Conservation (phyloP, 1,284 basidiomycete species). For the Pholiota adiposa region DNA sequence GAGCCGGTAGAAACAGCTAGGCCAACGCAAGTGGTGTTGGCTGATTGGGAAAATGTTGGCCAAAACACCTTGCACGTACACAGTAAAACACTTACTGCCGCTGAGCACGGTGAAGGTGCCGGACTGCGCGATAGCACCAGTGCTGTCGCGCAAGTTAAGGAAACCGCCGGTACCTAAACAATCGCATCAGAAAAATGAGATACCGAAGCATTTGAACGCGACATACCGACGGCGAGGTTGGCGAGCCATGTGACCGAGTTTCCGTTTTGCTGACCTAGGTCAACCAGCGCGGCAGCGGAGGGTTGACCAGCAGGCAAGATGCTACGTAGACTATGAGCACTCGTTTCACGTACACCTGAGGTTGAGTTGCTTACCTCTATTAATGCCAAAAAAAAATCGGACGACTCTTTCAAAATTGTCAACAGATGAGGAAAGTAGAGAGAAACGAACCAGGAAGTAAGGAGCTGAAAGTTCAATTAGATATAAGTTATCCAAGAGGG, state of each 20-base stretch:
- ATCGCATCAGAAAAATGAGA: constrained; percentile 1
- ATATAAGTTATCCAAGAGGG: background rate
- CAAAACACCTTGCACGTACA: background rate
- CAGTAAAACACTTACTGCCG: constrained; percentile 44
- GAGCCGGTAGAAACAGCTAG: constrained; percentile 25
- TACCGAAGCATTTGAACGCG: background rate
- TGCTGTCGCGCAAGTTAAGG: constrained; percentile 55
- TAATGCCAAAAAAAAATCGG: constrained; percentile 2
- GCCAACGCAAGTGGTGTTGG: constrained; percentile 38
- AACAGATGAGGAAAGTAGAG: background rate
- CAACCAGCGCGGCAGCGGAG: constrained; percentile 38
- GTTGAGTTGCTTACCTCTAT: constrained; percentile 28
- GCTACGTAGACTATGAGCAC: constrained; percentile 32
- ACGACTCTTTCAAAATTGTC: background rate
- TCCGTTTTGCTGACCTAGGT: constrained; percentile 37
- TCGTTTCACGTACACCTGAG: background rate
- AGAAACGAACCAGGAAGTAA: constrained; percentile 51
- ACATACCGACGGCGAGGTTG: constrained; percentile 45
- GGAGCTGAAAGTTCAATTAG: constrained; percentile 39
- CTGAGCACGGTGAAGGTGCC: constrained; percentile 50
- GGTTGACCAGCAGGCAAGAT: constrained; percentile 45
- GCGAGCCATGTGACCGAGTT: constrained; percentile 51
- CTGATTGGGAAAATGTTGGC: constrained; percentile 24
- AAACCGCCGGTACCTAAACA: constrained; percentile 48
- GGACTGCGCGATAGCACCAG: constrained; percentile 49